Evolutionary conservation across 352 stramenopile genomes (phyloP), one percentile per base, ranked within the genome.

Genomic region (Phytophthora cactorum): DNA sequence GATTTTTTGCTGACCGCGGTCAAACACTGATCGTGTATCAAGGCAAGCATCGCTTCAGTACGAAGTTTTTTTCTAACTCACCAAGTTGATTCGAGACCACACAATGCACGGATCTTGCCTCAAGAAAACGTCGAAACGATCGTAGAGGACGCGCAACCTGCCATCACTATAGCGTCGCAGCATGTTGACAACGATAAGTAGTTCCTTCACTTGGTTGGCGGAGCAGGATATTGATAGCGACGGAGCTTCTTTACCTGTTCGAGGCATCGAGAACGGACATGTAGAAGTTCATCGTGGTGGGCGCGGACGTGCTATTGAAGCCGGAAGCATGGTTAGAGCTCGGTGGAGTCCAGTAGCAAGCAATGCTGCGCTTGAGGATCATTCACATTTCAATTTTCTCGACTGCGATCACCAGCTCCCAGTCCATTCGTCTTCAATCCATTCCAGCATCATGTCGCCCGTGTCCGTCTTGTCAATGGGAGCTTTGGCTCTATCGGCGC

Each of bases 301-400:
- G 49, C 63, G 38, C 31, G 56, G 49, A 29, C 66, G 41, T 64
- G 51, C 66, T 44, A 59, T 58, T 22, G 6, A 44, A 71, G 28
- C 22, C 29, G 28, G 12, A 55, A 27, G 17, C 39, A 43, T 50
- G 34, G 15, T 44, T 29, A 4, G 25, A 31, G n/a, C 27, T 44
- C 57, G 14, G 36, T 46, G 52, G 34, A 41, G 31, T 52, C 27
- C 10, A n/a, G 31, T 7, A 43, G 9, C 11, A 43, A 52, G 49
- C 29, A 43, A 11, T 25, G 6, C 53, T 31, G 61, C 51, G 22
- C 41, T 31, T 38, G 8, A 25, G 28, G 44, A 52, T 44, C 39
- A 32, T 54, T 76, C 71, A 79, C 63, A 74, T 79, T 29, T 61
- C 63, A 76, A 76, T 74, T 74, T 66, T 36, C 71, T 65, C 49